Evolutionary conservation across 257 asterid genomes (phyloP).

Genomic region (Gynochthodes officinalis): DNA sequence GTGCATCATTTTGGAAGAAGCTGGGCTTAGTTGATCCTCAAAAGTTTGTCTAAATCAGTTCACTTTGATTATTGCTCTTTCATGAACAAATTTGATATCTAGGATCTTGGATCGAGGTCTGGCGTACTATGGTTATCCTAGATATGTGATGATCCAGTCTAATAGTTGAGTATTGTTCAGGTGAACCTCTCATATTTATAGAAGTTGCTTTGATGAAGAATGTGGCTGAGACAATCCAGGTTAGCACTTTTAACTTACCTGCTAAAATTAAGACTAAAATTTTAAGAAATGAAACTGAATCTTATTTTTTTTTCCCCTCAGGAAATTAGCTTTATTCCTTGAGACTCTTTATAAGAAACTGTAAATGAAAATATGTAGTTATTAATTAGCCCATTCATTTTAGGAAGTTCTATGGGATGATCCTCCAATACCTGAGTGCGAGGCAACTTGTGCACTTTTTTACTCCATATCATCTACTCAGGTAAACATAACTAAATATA

Average conservation of each 20-base stretch:
- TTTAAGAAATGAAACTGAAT: neutral
- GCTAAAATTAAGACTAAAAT: neutral
- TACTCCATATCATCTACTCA: constrained; percentile 97
- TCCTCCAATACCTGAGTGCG: constrained; percentile 81
- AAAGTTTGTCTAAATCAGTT: neutral
- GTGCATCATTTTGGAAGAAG: neutral
- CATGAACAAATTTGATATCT: neutral
- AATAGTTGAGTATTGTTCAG: constrained; percentile 38
- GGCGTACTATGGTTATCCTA: neutral
- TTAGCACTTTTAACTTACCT: constrained; percentile 21
- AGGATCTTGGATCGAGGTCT: neutral
- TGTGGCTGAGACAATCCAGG: constrained; percentile 87
- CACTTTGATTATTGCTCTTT: neutral
- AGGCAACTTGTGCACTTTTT: constrained; percentile 90
- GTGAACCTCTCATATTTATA: constrained; percentile 94
- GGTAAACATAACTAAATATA: constrained; percentile 35
- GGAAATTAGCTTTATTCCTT: neutral
- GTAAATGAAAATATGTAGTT: constrained; percentile 11
- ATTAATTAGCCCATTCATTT: constrained; percentile 19
- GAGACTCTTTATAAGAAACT: neutral
- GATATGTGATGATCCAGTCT: constrained; percentile 10
- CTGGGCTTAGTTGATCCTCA: neutral
- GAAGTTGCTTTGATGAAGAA: constrained; percentile 92
- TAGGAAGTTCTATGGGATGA: constrained; percentile 97
- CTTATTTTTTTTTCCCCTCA: neutral